Evolutionary conservation across 305 asterid species (phyloP).

Genomic region (Fraxinus latifolia): DNA sequence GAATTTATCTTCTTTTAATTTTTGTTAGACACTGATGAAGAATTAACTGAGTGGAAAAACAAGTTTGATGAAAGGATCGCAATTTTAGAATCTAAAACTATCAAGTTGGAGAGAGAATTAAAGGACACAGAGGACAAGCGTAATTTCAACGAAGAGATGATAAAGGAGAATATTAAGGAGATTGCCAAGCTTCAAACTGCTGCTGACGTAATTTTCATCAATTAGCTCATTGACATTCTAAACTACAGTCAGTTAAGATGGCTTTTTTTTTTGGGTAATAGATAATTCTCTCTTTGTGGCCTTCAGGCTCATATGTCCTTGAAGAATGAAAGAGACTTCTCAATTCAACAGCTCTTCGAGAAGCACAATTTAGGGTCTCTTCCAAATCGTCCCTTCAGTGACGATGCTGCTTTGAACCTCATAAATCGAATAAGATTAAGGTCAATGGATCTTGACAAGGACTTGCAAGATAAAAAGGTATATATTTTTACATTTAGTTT

Average conservation of each 20-base stretch:
- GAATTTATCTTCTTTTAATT: slow-evolving; percentile 6
- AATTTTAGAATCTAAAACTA: slow-evolving; percentile 47
- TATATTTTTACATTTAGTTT: background rate
- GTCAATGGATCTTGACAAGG: slow-evolving; percentile 52
- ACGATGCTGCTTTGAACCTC: slow-evolving; percentile 68
- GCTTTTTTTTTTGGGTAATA: background rate
- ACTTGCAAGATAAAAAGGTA: slow-evolving; percentile 77
- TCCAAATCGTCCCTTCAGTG: slow-evolving; percentile 57
- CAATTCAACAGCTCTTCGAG: slow-evolving; percentile 47
- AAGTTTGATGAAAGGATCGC: slow-evolving; percentile 77
- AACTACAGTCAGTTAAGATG: slow-evolving; percentile 17
- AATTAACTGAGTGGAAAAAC: slow-evolving; percentile 82
- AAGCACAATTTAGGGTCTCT: slow-evolving; percentile 71
- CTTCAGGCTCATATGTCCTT: slow-evolving; percentile 53
- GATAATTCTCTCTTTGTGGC: slow-evolving; percentile 25
- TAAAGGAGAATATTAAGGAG: slow-evolving; percentile 40
- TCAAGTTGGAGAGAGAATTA: slow-evolving; percentile 68
- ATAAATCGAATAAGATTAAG: slow-evolving; percentile 54
- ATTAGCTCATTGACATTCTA: slow-evolving; percentile 23
- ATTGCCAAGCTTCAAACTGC: slow-evolving; percentile 74
- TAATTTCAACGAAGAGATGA: slow-evolving; percentile 35
- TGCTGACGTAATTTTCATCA: slow-evolving; percentile 50
- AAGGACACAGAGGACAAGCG: slow-evolving; percentile 52
- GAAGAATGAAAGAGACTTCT: slow-evolving; percentile 72
- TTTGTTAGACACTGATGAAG: slow-evolving; percentile 84